Percentiles rank a stretch among this genome's conserved stretches.
These are phyloP conservation scores for Apiotrichum siamense DNA, from an alignment of 1,284 basidiomycete species.

Conservation along the genomic window DNA sequence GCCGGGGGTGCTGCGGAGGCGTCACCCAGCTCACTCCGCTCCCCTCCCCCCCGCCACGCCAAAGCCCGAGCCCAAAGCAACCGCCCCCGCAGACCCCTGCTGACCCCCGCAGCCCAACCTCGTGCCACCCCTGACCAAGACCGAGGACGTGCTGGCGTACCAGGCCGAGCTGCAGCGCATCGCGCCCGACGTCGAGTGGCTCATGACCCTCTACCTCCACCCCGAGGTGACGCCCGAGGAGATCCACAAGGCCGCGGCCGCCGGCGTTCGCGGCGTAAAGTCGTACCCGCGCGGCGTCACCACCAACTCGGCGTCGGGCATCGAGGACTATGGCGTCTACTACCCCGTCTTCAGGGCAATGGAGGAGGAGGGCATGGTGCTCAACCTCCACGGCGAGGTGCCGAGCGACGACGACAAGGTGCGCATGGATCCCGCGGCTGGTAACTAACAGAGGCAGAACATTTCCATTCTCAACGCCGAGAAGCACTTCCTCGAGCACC, in stretches of 20 bases:
- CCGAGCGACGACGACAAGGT: conserved; percentile 79
- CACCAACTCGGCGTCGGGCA: conserved; percentile 93
- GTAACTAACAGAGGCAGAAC: conserved; percentile 54
- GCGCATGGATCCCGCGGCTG: conserved; percentile 31
- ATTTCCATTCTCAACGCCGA: conserved; percentile 94
- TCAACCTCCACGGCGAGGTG: conserved; percentile 96
- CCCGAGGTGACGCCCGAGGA: conserved; percentile 86
- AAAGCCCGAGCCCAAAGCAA: too few relatives aligned
- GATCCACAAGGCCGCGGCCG: conserved; percentile 75
- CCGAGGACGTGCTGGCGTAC: conserved; percentile 77
- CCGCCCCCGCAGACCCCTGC: too few relatives aligned
- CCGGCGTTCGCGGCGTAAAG: conserved; percentile 89
- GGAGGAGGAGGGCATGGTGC: conserved; percentile 86
- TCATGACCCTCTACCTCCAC: conserved; percentile 94
- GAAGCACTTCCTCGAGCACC: conserved; percentile 79
- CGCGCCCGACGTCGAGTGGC: conserved; percentile 72
- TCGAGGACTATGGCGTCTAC: conserved; percentile 92
- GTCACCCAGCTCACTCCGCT: too few relatives aligned
- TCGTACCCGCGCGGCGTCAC: conserved; percentile 97
- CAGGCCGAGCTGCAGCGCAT: conserved; percentile 66
- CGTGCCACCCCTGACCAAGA: conserved; percentile 81
- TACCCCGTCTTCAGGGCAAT: conserved; percentile 93
- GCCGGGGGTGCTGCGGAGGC: too few relatives aligned
- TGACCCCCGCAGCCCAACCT: conserved; percentile 78
- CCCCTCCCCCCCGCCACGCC: too few relatives aligned